A percentile compares a stretch with the other conserved stretches of the same genome.
Evolutionary conservation across 805 yeast species (phyloP).

Genomic region (Maudiozyma turicensis): DNA sequence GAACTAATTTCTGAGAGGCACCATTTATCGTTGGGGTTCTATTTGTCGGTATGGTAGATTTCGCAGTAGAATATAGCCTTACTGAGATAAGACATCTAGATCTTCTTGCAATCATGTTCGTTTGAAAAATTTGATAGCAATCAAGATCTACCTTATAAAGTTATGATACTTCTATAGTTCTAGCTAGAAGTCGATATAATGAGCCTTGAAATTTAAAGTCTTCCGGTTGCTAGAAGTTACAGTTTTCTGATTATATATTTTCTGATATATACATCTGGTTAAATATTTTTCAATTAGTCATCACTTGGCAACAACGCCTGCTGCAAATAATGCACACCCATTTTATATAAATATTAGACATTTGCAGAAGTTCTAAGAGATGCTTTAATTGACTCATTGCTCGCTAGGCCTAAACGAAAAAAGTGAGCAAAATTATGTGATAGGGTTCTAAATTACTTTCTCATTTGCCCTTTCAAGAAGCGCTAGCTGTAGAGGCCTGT

Average conservation of each 20-base stretch:
- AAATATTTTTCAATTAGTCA: background rate
- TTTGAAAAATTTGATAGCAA: background rate
- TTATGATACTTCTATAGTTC: background rate
- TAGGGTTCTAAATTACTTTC: no score
- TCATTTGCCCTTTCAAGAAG: no score
- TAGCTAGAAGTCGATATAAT: background rate
- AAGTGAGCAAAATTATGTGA: no score
- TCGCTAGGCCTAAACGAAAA: no score
- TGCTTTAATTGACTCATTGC: no score
- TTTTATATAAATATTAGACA: background rate
- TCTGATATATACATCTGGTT: no score
- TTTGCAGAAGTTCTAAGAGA: no score
- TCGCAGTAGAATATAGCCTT: background rate
- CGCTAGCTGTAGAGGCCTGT: no score
- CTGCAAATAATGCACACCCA: background rate
- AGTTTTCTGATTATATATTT: no score
- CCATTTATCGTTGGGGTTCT: background rate
- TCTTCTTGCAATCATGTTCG: background rate
- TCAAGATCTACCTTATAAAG: no score
- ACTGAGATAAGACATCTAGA: background rate
- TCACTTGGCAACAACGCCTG: background rate
- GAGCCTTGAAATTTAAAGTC: background rate
- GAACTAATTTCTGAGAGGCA: slow-evolving; percentile 14
- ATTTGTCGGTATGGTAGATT: background rate
- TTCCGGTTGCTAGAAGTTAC: no score